phyloP scores from a whole-genome alignment of 2,329 filamentous ascomycete species.

The Paracamarosporium sp. region DNA sequence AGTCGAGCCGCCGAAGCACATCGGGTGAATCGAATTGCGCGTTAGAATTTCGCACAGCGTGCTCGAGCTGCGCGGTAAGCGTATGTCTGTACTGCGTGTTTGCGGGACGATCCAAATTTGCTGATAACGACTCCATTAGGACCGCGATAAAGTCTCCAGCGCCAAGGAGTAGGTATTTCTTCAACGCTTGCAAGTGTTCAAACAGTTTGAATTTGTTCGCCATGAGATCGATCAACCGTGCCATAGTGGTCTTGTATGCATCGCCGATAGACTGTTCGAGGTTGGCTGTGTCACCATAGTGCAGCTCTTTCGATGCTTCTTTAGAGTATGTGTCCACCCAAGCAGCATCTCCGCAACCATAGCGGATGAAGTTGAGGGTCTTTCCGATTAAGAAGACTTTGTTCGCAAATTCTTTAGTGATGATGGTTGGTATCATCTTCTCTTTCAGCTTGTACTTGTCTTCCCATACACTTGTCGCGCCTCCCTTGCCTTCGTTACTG shows the following conservation, averaged over 20 bases:
- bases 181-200: conserved; percentile 87
- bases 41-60: conserved; percentile 95
- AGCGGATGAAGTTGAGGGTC: conserved; percentile 96
- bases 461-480: conserved; percentile 93
- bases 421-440: conserved; percentile 89
- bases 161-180: conserved; percentile 91
- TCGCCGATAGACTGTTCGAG: conserved; percentile 94
- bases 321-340: conserved; percentile 98
- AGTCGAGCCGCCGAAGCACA: conserved; percentile 88
- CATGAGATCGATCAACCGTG: conserved; percentile 91
- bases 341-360: conserved; percentile 88
- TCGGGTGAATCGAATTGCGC: conserved; percentile 94
- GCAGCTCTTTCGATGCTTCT: conserved; percentile 86
- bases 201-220: conserved; percentile 93
- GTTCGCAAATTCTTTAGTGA: conserved; percentile 90
- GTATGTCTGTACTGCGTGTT: conserved; percentile 97
- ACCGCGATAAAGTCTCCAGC: conserved; percentile 97
- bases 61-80: conserved; percentile 94
- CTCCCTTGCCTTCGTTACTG: conserved; percentile 54
- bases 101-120: conserved; percentile 93
- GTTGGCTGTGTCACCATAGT: conserved; percentile 90
- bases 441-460: conserved; percentile 91
- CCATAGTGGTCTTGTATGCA: conserved; percentile 98
- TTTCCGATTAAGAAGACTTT: conserved; percentile 98
- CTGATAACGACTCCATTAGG: conserved; percentile 93